Evolutionary conservation across 768 basidiomycete species (phyloP).

Genomic region (Daedaleopsis sinensis): DNA sequence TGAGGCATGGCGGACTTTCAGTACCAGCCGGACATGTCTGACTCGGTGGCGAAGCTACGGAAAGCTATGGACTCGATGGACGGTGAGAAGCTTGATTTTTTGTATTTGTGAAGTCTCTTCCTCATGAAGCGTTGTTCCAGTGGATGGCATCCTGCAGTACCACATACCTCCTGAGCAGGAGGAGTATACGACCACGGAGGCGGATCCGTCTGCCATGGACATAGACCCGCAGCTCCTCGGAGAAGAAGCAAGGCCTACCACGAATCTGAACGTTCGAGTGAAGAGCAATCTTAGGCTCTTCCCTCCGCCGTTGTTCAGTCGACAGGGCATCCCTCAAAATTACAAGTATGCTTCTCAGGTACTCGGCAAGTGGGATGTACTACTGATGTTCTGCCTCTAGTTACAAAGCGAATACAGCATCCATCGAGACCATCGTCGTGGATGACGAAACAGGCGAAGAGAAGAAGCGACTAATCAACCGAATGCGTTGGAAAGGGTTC

Average conservation of each 20-base stretch:
- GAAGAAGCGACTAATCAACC: constrained; percentile 81
- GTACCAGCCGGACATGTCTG: constrained; percentile 73
- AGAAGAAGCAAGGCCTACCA: neutral
- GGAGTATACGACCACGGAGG: constrained; percentile 50
- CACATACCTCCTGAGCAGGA: constrained; percentile 67
- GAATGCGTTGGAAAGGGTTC: constrained; percentile 83
- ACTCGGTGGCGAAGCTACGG: constrained; percentile 71
- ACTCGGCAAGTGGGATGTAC: neutral
- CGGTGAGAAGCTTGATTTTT: constrained; percentile 48
- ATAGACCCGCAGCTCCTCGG: constrained; percentile 52
- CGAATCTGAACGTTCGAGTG: neutral
- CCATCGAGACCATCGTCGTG: constrained; percentile 64
- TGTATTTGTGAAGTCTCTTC: neutral
- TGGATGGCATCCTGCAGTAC: constrained; percentile 74
- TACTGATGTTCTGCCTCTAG: constrained; percentile 37
- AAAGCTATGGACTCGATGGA: constrained; percentile 80
- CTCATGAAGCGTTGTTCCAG: constrained; percentile 40
- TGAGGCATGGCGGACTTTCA: constrained; percentile 95
- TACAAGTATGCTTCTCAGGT: constrained; percentile 60
- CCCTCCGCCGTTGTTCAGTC: constrained; percentile 89
- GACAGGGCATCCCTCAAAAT: constrained; percentile 75
- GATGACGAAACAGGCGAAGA: constrained; percentile 83
- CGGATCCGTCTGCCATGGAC: constrained; percentile 38
- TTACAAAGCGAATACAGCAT: constrained; percentile 78
- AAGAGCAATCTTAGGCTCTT: constrained; percentile 71